Base-by-base conservation (phyloP, 148 eudicot genomes). In the Heliosperma pusillum region DNA sequence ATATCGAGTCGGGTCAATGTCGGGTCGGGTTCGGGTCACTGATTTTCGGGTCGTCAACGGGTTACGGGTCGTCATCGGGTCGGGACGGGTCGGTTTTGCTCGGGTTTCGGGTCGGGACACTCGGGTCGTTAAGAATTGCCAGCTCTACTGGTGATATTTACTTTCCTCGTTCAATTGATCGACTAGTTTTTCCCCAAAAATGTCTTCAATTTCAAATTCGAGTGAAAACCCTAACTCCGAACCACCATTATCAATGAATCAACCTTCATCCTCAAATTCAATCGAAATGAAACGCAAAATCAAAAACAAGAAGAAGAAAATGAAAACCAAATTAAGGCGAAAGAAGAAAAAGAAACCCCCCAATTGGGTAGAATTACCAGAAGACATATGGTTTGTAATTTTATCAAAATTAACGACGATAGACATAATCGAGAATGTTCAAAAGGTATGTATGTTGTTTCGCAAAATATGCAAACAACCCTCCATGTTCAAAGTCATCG, bases 401-500 rank as follows among this genome's bases (percentile, higher is more conserved):
- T 42, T 78, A 4, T 71, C 76, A 3, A 78, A 71, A 16, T 17
- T 78, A 44, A 78, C 10, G 42, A 78, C 76, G 58, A 17, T 78
- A 10, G 42, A 72, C 76, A 71, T 78, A 22, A 71, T 78, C n/a
- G 80, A 52, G 36, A 63, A 33, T 78, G 76, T 26, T 6, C 76
- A 78, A 64, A 53, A 52, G 15, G 80, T 72, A 2, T 78, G 80
- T 25, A 71, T 17, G 45, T 20, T 78, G 27, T 78, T 77, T 47
- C 62, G 80, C 1, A 78, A 72, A 10, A 30, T 88, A 50, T 86
- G 89, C 61, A 86, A 79, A 44, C 89, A 88, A 33, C 87, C 93
- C 2, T 45, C 80, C n/a, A 78, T 88, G 83, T 89, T 88, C 86
- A 78, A 76, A 26, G 12, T 72, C 50, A 82, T 88, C 44, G 81